phyloP scores from a whole-genome alignment of 768 basidiomycete genomes.

The Hirschioporus abietinus region DNA sequence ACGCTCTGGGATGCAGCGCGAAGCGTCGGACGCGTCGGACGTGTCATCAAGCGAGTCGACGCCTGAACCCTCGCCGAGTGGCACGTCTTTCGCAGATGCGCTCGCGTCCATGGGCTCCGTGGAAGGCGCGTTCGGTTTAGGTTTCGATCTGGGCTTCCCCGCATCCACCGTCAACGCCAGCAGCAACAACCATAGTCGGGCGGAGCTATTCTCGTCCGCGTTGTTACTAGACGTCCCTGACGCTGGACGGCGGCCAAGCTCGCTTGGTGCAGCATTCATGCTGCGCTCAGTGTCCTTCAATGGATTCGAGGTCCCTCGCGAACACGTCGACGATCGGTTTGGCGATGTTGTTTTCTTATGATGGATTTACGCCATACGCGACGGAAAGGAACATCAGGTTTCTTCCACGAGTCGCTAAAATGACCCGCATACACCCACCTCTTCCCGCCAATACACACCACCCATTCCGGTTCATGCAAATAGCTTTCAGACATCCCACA shows the following conservation, averaged over 20 bases:
- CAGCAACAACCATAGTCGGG: neutral
- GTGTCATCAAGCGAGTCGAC: slow-evolving; percentile 56
- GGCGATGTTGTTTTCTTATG: slow-evolving; percentile 29
- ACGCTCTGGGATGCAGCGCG: slow-evolving; percentile 17
- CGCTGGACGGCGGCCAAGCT: slow-evolving; percentile 25
- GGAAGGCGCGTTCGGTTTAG: slow-evolving; percentile 13
- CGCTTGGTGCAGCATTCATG: slow-evolving; percentile 29
- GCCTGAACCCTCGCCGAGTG: slow-evolving; percentile 34
- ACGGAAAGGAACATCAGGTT: neutral
- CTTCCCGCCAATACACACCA: neutral
- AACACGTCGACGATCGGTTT: slow-evolving; percentile 28
- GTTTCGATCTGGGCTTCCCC: slow-evolving; percentile 33
- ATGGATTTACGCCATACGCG: neutral
- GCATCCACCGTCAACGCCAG: neutral
- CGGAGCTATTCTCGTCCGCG: slow-evolving; percentile 18
- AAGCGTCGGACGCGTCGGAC: slow-evolving; percentile 28
- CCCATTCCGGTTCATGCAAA: neutral
- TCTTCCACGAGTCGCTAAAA: neutral
- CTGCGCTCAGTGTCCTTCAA: slow-evolving; percentile 40
- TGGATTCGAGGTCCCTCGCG: slow-evolving; percentile 31
- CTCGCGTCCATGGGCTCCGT: slow-evolving; percentile 13
- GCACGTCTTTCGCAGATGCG: slow-evolving; percentile 15
- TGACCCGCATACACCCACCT: neutral
- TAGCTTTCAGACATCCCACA: neutral
- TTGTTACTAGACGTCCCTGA: slow-evolving; percentile 19